Evolutionary conservation across 371 early-diverging fungal species (phyloP), one percentile per base, ranked within the genome.

Genomic region (Apophysomyces trapeziformis): DNA sequence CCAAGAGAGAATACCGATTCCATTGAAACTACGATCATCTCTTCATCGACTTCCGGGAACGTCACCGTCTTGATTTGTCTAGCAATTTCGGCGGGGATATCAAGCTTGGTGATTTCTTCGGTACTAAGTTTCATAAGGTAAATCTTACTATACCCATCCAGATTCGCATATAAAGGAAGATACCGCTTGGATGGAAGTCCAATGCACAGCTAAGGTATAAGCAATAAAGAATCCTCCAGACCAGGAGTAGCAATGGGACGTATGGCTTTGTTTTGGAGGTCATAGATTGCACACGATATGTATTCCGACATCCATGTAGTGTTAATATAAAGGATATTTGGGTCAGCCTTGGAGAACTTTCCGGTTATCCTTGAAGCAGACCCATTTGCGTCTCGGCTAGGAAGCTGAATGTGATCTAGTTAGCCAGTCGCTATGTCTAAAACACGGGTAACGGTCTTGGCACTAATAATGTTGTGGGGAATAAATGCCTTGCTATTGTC

Each of bases 291-390:
- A 13, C 46, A 12, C 1, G 64, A 63, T 13, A 13, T 54, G 64
- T 38, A 37, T 13, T 63, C 57, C 8, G 64, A 63, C 64, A 63
- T 63, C 57, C 64, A 57, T 36, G 46, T 41, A 18, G 57, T 63
- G 9, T 11, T 41, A 14, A 63, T 39, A 12, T 63, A 63, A 6
- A 63, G 4, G 21, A 57, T 7, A 12, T 56, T 54, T 8, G 64
- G 35, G 21, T 63, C 64, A 21, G 57, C 57, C 26, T 56, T 63
- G 16, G 64, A 63, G 26, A 63, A 63, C 32, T 56, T 12, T 32
- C 57, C 64, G 26, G n/a, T 16, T 18, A 38, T 16, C 13, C 38
- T 54, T 12, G 38, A 14, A 14, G 38, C 39, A 16, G n/a, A 9
- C 5, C 4, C 21, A 38, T 21, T 35, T 13, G 36, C 56, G 35